Base-by-base conservation (phyloP, 345 rosid species). In the Conringia planisiliqua region DNA sequence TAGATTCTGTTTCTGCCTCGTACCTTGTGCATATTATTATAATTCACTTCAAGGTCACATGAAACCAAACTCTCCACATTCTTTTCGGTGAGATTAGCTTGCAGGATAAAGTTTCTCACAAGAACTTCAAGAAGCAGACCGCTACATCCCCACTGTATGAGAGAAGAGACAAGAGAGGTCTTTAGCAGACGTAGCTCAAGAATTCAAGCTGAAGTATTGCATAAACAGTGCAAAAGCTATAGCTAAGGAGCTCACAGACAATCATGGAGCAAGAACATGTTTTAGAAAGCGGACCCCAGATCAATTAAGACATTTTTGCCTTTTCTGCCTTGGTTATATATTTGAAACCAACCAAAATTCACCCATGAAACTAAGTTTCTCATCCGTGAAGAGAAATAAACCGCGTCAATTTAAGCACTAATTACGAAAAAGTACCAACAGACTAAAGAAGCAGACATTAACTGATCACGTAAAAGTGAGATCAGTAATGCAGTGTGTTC, bases 11-110 rank as follows among this genome's bases (percentile, higher is more conserved):
- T 46, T 39, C 43, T 57, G 20, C 50, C 57, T 56, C 27, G 39
- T 81, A 93, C 98, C 96, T 91, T 93, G 82, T 85, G 89, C 79
- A 89, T 84, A 72, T 93, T 91, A 76, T 88, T 88, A 80, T 91
- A 93, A 71, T 91, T 91, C 52, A 83, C 88, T 84, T 88, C 86
- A 83, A 93, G 83, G 69, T 87, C 88, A 83, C 91, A 82, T 33
- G 81, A 46, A 46, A 83, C 69, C 55, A 83, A 79, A 82, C 86
- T 65, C 73, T 87, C 86, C 68, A 84, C 42, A 68, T 76, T 65
- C 69, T 69, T 81, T 76, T 82, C 80, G 66, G 85, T 78, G 44
- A 82, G 78, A 70, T 59, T 78, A 65, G 81, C 81, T 79, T 81
- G 82, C 44, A 88, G 52, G 44, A 78, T 61, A 65, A 76, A 74